These are phyloP conservation scores for Phytophthora boehmeriae DNA, from an alignment of 352 stramenopile species.

Conservation along the genomic window DNA sequence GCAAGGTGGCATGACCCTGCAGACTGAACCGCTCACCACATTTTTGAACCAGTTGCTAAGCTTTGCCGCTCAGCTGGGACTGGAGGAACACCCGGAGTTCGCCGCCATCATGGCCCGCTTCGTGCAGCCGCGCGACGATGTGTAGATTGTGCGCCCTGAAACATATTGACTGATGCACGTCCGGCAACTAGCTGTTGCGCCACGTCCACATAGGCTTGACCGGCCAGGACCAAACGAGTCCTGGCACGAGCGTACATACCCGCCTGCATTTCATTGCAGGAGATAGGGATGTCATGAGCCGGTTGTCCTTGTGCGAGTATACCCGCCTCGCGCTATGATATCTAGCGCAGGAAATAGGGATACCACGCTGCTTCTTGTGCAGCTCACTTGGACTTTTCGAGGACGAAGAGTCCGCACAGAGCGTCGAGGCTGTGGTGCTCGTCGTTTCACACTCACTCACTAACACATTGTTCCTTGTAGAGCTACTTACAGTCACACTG, in stretches of 20 bases:
- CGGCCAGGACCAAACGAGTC: not conserved
- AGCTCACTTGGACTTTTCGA: constrained; percentile 25
- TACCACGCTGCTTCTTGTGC: constrained; percentile 32
- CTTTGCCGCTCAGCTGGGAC: constrained; percentile 31
- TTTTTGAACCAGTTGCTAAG: constrained; percentile 43
- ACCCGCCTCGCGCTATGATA: constrained; percentile 26
- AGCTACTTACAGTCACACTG: constrained; percentile 9
- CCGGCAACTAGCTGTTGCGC: constrained; percentile 23
- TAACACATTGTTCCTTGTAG: constrained; percentile 3
- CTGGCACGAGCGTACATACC: constrained; percentile 23
- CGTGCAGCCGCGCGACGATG: constrained; percentile 33
- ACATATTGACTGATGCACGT: constrained; percentile 27
- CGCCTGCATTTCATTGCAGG: constrained; percentile 22
- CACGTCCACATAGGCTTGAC: constrained; percentile 23
- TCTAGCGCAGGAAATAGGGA: constrained; percentile 31
- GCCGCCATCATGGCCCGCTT: constrained; percentile 31
- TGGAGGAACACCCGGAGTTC: constrained; percentile 34
- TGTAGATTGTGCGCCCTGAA: constrained; percentile 13
- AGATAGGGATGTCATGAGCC: constrained; percentile 32
- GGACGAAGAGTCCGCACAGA: constrained; percentile 28
- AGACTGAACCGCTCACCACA: constrained; percentile 30
- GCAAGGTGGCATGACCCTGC: constrained; percentile 38
- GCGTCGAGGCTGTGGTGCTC: constrained; percentile 26
- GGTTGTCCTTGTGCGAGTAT: constrained; percentile 30
- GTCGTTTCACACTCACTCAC: constrained; percentile 19